Percentiles rank a stretch among this genome's conserved stretches.
These are phyloP conservation scores for Colletotrichum echinochloae DNA, from an alignment of 2,329 filamentous ascomycete species.

Conservation along the genomic window DNA sequence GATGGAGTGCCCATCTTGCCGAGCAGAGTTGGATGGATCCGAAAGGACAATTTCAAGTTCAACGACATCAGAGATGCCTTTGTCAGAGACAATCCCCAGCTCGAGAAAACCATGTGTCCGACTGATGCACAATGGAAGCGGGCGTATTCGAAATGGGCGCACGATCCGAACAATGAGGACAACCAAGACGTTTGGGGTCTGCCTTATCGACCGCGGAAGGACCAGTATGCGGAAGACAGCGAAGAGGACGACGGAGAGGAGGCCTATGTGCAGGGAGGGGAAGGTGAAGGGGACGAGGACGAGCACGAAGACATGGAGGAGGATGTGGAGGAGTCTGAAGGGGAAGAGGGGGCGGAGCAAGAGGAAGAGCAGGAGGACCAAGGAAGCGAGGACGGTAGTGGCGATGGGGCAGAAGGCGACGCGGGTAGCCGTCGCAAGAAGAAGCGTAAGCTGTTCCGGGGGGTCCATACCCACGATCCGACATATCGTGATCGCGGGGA, in stretches of 20 bases:
- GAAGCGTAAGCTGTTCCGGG: conserved; percentile 13
- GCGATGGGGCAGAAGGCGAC: neutral
- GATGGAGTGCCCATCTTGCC: conserved; percentile 43
- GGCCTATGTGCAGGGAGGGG: neutral
- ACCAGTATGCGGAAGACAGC: neutral
- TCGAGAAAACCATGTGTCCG: conserved; percentile 48
- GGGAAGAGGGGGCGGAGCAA: neutral
- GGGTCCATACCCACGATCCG: conserved; percentile 16
- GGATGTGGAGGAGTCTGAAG: conserved; percentile 9
- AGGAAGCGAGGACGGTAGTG: neutral
- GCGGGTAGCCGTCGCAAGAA: neutral
- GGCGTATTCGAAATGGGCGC: conserved; percentile 45
- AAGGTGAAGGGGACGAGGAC: neutral
- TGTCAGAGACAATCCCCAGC: conserved; percentile 44
- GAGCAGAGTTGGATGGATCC: conserved; percentile 51
- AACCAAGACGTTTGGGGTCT: conserved; percentile 42
- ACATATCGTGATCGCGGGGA: conserved; percentile 31
- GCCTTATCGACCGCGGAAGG: conserved; percentile 14
- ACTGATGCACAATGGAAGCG: conserved; percentile 23
- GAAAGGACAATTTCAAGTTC: conserved; percentile 40
- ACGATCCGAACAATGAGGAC: conserved; percentile 49
- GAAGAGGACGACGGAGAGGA: conserved; percentile 36
- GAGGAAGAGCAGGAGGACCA: neutral
- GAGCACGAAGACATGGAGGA: neutral
- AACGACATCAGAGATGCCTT: conserved; percentile 45